Conservation (phyloP, 2,329 filamentous ascomycete species). For the Sclerotinia sclerotiorum region DNA sequence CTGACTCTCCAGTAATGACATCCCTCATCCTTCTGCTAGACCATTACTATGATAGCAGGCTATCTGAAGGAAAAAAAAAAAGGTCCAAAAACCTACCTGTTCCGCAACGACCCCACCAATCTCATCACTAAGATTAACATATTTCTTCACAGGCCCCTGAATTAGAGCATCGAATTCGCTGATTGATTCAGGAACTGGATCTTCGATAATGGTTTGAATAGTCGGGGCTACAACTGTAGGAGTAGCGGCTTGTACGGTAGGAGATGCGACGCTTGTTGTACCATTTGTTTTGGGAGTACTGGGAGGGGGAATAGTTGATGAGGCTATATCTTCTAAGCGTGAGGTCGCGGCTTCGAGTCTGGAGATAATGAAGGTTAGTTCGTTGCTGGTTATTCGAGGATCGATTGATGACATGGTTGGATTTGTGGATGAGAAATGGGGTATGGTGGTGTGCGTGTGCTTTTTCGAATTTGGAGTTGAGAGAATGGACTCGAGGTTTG, state of each 20-base stretch:
- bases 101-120: slow-evolving; percentile 76
- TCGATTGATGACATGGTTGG: slow-evolving; percentile 34
- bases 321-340: slow-evolving; percentile 92
- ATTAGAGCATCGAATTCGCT: slow-evolving; percentile 86
- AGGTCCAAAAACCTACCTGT: slow-evolving; percentile 59
- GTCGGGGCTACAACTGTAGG: neutral
- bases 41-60: neutral
- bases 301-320: slow-evolving; percentile 65
- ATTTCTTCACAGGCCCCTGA: slow-evolving; percentile 70
- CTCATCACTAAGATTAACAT: slow-evolving; percentile 73
- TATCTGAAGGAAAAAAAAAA: neutral
- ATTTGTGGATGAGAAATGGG: slow-evolving; percentile 9
- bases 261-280: slow-evolving; percentile 40
- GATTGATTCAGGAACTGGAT: slow-evolving; percentile 70
- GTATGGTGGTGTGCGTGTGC: neutral
- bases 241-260: slow-evolving; percentile 23
- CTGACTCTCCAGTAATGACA: neutral
- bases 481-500: neutral
- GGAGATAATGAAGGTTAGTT: slow-evolving; percentile 42
- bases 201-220: slow-evolving; percentile 43
- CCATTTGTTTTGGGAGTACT: slow-evolving; percentile 49
- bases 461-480: neutral
- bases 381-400: slow-evolving; percentile 30
- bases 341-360: slow-evolving; percentile 98
- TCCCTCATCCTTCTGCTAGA: neutral